Evolutionary conservation across 176 grass and related monocot genomes (phyloP), one percentile per base, ranked within the genome.

Genomic region (Juncus inflexus): DNA sequence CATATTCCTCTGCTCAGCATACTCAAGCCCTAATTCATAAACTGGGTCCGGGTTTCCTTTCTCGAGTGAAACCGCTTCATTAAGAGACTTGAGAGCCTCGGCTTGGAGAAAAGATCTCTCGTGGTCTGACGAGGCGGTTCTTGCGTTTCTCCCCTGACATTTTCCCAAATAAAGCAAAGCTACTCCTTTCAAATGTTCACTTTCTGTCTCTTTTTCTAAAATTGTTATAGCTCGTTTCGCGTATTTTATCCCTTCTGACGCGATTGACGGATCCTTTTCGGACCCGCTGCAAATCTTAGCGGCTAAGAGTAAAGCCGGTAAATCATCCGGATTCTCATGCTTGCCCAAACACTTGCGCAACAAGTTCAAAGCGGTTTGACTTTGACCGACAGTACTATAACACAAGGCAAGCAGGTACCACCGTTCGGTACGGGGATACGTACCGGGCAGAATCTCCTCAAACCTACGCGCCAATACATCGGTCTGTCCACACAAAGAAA

Each of bases 361-460:
- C 64, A 99, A 90, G 52, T 99, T 92, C 41, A 92, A 63, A 61
- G 94, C 94, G 65, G 72, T 69, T 78, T 79, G 74, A 70, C 73
- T 84, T 71, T 92, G 78, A 62, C 63, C 71, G 53, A 76, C 72
- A 37, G 77, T 83, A 64, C 74, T 82, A 74, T 86, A 86, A 59
- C 88, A 99, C 70, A 99, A 83, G 5, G 94, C 85, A 54, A 99
- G 70, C 70, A 40, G 86, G 69, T 84, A 86, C 88, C 94, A 99
- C 71, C 94, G 91, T 57, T 82, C 85, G 10, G 80, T 78, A 68
- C 94, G 88, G 58, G 72, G 80, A 75, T 86, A 99, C 64, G 79
- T 92, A 70, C 88, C 88, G 37, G 94, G 94, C 66, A 91, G 75
- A 73, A 99, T 63, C 70, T 92, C 94, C 77, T 99, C 88, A 0